These are phyloP conservation scores for Saccharum spontaneum DNA, from an alignment of 176 grass and related monocot genomes.

Conservation along the genomic window DNA sequence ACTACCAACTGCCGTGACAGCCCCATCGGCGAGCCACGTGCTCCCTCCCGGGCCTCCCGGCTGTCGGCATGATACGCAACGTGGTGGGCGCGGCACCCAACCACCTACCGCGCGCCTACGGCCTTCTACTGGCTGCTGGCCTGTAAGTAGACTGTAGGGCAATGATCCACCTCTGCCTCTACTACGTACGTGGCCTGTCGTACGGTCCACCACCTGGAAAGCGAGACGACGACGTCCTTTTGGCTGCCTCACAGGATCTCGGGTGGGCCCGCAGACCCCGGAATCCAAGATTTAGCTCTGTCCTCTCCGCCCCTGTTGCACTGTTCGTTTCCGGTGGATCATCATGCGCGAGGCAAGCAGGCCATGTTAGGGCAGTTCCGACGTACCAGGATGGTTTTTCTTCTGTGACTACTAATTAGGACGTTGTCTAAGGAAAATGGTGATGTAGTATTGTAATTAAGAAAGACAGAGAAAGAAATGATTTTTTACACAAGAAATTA, in stretches of 20 bases:
- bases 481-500: no score
- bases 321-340: neutral
- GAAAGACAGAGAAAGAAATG: no score
- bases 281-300: conserved; percentile 17
- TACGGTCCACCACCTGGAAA: conserved; percentile 44
- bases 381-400: no score
- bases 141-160: neutral
- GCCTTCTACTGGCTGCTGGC: neutral
- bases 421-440: no score
- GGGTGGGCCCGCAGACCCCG: neutral
- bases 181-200: conserved; percentile 38
- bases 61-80: conserved; percentile 45
- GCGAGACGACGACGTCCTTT: neutral
- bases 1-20: conserved; percentile 33
- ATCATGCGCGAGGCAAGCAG: neutral
- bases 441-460: no score
- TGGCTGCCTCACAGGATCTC: conserved; percentile 18
- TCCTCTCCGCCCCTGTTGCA: neutral
- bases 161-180: conserved; percentile 25
- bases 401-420: no score
- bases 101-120: neutral
- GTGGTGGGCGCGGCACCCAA: conserved; percentile 47
- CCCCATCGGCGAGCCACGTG: conserved; percentile 33
- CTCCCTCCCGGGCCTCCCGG: conserved; percentile 34
- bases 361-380: neutral